Conservation (phyloP, 441 rosid genomes). For the Adansonia madagascariensis region DNA sequence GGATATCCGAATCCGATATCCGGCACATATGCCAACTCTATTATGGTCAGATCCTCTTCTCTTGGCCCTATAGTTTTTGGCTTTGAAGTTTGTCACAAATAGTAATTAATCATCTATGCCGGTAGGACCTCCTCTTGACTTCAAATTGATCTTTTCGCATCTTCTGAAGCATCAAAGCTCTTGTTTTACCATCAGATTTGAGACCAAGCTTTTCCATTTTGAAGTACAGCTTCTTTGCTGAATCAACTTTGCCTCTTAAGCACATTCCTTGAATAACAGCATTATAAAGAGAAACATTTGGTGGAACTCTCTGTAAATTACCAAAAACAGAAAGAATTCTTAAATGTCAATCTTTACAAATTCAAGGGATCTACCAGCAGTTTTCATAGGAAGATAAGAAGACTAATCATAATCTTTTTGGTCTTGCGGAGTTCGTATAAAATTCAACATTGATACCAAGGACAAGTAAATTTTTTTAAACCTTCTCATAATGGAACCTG, state of each 20-base stretch:
- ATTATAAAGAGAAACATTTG: conserved; percentile 61
- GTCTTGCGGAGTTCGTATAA: background rate
- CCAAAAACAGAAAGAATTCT: background rate
- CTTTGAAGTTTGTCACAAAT: background rate
- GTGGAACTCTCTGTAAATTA: conserved; percentile 48
- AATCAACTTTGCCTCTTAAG: conserved; percentile 56
- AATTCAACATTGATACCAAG: background rate
- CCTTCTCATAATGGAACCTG: background rate
- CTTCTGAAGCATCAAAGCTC: conserved; percentile 76
- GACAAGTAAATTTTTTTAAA: background rate
- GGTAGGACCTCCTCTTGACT: background rate
- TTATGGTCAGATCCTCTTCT: background rate
- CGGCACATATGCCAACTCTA: background rate
- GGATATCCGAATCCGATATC: no score
- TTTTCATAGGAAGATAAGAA: background rate
- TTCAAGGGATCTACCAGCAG: background rate
- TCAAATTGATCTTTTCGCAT: conserved; percentile 32
- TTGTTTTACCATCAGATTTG: conserved; percentile 70
- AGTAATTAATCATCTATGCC: background rate
- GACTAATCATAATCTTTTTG: background rate
- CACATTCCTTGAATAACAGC: conserved; percentile 38
- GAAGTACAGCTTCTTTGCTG: conserved; percentile 60
- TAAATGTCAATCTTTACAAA: background rate
- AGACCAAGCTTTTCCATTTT: conserved; percentile 64
- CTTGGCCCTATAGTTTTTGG: background rate